A percentile compares a stretch with the other conserved stretches of the same genome.
Conservation (phyloP, 2,329 filamentous ascomycete species). For the Aspergillus japonicus region DNA sequence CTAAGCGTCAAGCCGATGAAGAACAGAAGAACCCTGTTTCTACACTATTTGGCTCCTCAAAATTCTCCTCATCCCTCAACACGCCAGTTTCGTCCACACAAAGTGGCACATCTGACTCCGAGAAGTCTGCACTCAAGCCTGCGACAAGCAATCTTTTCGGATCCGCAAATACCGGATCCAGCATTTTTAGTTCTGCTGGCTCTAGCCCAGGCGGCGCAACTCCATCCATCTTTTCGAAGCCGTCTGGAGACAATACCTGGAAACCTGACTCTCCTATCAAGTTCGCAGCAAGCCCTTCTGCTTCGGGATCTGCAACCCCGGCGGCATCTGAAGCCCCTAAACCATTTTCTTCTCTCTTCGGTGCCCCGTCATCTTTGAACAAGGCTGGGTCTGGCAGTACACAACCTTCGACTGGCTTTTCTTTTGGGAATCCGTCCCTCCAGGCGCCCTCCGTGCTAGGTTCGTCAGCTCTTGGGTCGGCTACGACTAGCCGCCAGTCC, state of each 20-base stretch:
- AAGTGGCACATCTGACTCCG: constrained; percentile 10
- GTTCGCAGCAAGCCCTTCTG: constrained; percentile 37
- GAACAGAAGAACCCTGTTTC: constrained; percentile 19
- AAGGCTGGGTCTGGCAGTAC: constrained; percentile 21
- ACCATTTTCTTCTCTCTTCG: constrained; percentile 33
- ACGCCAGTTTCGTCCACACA: constrained; percentile 21
- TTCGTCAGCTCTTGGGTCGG: constrained; percentile 37
- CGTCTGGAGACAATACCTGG: constrained; percentile 46
- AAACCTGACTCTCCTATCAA: constrained; percentile 50
- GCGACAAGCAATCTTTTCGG: constrained; percentile 22
- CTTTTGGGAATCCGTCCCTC: constrained; percentile 37
- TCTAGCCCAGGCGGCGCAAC: constrained; percentile 19
- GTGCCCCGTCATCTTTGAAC: constrained; percentile 21
- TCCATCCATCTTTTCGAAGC: constrained; percentile 21
- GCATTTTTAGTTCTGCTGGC: constrained; percentile 31
- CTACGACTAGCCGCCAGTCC: constrained; percentile 43
- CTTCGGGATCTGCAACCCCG: constrained; percentile 21
- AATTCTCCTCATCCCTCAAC: constrained; percentile 29
- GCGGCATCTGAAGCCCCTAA: constrained; percentile 24
- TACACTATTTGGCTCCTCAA: constrained; percentile 25
- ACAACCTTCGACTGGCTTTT: constrained; percentile 35
- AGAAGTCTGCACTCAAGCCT: constrained; percentile 15
- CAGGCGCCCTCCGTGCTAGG: constrained; percentile 23
- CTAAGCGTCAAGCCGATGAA: constrained; percentile 23
- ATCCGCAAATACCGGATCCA: constrained; percentile 19